Conservation (phyloP, 176 grass and related monocot species). For the Oryza glaberrima region DNA sequence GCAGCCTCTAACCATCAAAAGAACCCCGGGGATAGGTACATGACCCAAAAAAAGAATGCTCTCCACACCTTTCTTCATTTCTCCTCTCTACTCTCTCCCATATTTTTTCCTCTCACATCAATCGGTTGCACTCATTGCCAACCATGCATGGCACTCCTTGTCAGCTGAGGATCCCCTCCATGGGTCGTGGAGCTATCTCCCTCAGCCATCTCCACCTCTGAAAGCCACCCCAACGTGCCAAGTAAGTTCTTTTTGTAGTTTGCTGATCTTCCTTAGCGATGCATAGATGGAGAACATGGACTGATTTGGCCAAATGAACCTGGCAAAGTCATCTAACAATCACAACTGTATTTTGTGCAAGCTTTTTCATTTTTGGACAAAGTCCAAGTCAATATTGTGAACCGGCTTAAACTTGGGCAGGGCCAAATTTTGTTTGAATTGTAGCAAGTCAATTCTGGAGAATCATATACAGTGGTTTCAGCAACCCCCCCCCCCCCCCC, state of each 20-base stretch:
- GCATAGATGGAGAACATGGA: neutral
- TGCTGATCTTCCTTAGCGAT: neutral
- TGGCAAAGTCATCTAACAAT: neutral
- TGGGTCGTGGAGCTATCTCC: neutral
- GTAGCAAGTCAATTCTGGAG: neutral
- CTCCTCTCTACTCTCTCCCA: neutral
- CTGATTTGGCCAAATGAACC: neutral
- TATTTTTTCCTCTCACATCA: neutral
- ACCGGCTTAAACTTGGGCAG: neutral
- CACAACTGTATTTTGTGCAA: neutral
- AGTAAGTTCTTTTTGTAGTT: neutral
- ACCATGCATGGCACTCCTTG: neutral
- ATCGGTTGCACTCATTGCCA: neutral
- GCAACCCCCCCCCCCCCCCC: too few species aligned
- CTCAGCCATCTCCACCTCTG: neutral
- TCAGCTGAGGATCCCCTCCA: neutral
- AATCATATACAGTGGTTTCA: too few species aligned
- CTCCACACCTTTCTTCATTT: neutral
- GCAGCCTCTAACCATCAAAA: neutral
- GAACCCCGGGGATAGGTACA: neutral
- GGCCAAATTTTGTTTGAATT: neutral
- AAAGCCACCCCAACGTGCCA: neutral
- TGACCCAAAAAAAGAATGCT: neutral
- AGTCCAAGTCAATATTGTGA: neutral
- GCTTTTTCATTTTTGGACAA: neutral